Evolutionary conservation across 345 rosid genomes (phyloP).

Genomic region (Populus nigra): DNA sequence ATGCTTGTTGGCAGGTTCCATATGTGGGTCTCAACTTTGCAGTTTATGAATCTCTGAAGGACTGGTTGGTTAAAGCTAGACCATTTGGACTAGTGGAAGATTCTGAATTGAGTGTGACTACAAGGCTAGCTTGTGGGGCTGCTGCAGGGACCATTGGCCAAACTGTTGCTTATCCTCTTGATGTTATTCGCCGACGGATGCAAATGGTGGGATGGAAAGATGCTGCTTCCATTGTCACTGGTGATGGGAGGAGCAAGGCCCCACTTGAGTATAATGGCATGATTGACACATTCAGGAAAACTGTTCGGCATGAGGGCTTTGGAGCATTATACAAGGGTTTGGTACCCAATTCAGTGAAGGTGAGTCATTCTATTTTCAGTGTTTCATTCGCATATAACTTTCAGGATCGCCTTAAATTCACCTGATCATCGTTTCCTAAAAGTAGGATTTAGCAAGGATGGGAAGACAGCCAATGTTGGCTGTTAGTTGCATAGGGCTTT

Average conservation of each 20-base stretch:
- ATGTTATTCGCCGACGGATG: conserved; percentile 95
- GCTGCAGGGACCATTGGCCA: conserved; percentile 94
- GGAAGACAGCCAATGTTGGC: not conserved
- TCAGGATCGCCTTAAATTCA: not conserved
- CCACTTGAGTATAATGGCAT: conserved; percentile 66
- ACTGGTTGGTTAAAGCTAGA: conserved; percentile 67
- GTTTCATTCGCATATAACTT: not conserved
- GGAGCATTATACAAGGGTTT: conserved; percentile 86
- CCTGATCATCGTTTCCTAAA: not conserved
- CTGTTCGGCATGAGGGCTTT: conserved; percentile 65
- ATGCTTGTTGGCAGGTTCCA: conserved; percentile 51
- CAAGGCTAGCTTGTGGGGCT: conserved; percentile 97
- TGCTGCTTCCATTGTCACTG: conserved; percentile 76
- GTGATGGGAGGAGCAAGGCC: conserved; percentile 63
- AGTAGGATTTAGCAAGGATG: not conserved
- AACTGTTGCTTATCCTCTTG: conserved; percentile 95
- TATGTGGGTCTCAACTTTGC: conserved; percentile 92
- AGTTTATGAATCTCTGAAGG: conserved; percentile 81
- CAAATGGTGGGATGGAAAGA: conserved; percentile 98
- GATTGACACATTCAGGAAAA: conserved; percentile 80
- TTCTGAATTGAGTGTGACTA: conserved; percentile 68
- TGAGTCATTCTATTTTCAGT: conserved; percentile 17
- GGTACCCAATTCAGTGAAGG: conserved; percentile 89
- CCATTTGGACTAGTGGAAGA: conserved; percentile 70
- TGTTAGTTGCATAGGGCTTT: not conserved